These are phyloP conservation scores for Jamesozyma rosinii DNA, from an alignment of 805 yeast genomes.

Conservation along the genomic window DNA sequence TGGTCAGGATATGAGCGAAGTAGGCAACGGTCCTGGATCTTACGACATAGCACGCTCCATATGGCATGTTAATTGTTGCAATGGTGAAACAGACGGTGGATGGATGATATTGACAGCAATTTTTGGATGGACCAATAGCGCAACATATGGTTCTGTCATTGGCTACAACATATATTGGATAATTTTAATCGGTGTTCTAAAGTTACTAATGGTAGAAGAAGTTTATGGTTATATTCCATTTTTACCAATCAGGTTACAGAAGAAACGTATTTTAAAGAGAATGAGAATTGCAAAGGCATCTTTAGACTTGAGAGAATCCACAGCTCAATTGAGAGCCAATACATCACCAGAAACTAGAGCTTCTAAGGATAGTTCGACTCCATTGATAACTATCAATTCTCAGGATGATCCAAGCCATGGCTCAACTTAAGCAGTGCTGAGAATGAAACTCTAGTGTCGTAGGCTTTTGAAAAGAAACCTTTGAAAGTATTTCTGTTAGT, in stretches of 20 bases:
- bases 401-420: neutral
- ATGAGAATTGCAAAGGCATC: conserved; percentile 25
- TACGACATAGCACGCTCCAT: conserved; percentile 70
- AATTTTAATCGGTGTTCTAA: conserved; percentile 36
- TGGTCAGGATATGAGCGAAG: conserved; percentile 79
- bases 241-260: conserved; percentile 55
- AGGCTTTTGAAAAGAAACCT: too few relatives aligned
- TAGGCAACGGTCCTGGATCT: conserved; percentile 89
- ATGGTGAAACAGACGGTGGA: conserved; percentile 82
- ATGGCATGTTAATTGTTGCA: conserved; percentile 95
- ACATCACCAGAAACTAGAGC: conserved; percentile 6
- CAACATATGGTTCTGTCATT: conserved; percentile 78
- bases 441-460: too few relatives aligned
- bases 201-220: conserved; percentile 44
- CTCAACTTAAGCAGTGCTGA: neutral
- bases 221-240: conserved; percentile 49
- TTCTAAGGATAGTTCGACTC: conserved; percentile 23
- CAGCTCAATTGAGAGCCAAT: neutral
- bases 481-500: too few relatives aligned
- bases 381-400: conserved; percentile 8
- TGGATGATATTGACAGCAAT: conserved; percentile 89
- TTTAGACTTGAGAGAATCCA: conserved; percentile 12
- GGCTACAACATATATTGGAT: conserved; percentile 70
- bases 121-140: conserved; percentile 90
- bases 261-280: conserved; percentile 40